Percentiles rank a stretch among this genome's conserved stretches.
Evolutionary conservation across 345 rosid species (phyloP).

Genomic region (Theobroma cacao): DNA sequence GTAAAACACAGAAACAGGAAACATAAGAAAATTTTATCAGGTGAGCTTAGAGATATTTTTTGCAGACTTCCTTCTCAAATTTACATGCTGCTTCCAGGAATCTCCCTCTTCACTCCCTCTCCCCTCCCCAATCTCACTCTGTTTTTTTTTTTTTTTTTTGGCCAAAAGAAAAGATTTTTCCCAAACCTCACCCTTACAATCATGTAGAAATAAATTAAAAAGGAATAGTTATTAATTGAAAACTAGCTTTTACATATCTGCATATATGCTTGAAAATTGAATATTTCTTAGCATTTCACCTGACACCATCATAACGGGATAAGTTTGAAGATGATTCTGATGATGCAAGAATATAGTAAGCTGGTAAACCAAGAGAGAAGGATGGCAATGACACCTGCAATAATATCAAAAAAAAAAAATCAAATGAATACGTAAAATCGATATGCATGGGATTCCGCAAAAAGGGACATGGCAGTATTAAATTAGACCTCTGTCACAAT

Average conservation of each 20-base stretch:
- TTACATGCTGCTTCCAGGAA: neutral
- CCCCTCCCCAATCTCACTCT: conserved; percentile 3
- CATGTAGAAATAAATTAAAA: neutral
- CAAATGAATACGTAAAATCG: neutral
- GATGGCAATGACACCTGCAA: conserved; percentile 80
- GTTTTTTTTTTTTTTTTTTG: no score
- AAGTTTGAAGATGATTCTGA: conserved; percentile 89
- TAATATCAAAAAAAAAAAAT: neutral
- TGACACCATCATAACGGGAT: conserved; percentile 88
- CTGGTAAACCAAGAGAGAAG: conserved; percentile 86
- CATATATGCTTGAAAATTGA: neutral
- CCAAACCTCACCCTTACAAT: conserved; percentile 4
- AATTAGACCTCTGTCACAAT: conserved; percentile 52
- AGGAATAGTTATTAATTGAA: neutral
- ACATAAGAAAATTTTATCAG: neutral
- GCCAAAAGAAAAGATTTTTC: no score
- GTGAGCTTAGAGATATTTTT: neutral
- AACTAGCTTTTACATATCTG: neutral
- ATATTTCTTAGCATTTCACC: conserved; percentile 35
- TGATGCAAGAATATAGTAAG: conserved; percentile 85
- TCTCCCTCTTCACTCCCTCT: neutral
- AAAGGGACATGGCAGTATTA: neutral
- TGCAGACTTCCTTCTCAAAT: neutral
- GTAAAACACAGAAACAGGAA: neutral
- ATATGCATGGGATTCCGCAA: neutral